Percentiles rank a stretch among this genome's conserved stretches.
phyloP scores from a whole-genome alignment of 352 stramenopile species.

The Phytophthora meadii region DNA sequence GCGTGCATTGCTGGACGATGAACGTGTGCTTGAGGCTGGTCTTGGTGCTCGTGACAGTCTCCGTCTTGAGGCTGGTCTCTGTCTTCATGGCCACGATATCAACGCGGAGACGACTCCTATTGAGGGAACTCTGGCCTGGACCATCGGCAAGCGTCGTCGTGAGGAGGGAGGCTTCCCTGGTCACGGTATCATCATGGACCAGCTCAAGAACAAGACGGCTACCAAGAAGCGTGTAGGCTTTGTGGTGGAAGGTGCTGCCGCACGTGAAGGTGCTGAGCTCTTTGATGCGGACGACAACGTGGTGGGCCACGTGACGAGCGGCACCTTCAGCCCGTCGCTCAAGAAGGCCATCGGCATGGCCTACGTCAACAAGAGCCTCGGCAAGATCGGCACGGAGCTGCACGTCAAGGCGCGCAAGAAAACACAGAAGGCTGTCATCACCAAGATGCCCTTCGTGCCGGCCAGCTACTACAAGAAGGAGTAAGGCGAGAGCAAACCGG shows the following conservation, averaged over 20 bases:
- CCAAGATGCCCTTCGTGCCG: constrained; percentile 99
- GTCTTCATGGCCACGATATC: constrained; percentile 99
- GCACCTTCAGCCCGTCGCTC: constrained; percentile 96
- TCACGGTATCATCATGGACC: constrained; percentile 94
- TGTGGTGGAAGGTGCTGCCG: constrained; percentile 94
- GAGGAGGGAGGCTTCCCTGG: constrained; percentile 95
- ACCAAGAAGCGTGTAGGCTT: constrained; percentile 96
- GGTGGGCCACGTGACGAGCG: constrained; percentile 95
- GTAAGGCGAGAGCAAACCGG: constrained; percentile 24
- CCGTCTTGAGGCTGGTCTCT: constrained; percentile 97
- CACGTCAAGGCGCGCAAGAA: constrained; percentile 96
- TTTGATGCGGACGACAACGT: constrained; percentile 86
- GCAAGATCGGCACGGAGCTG: constrained; percentile 95
- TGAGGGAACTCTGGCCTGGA: constrained; percentile 95
- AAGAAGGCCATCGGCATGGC: constrained; percentile 98
- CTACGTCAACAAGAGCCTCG: constrained; percentile 93
- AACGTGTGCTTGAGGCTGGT: constrained; percentile 91
- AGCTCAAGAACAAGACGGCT: constrained; percentile 94
- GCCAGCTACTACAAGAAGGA: constrained; percentile 96
- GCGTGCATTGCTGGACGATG: constrained; percentile 61
- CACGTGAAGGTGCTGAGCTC: constrained; percentile 93
- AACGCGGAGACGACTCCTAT: constrained; percentile 95
- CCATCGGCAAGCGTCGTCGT: constrained; percentile 86
- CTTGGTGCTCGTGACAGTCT: constrained; percentile 97
- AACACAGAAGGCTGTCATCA: constrained; percentile 92